Evolutionary conservation across 73 alveolate species (phyloP).

Genomic region (Paraurostyla sp.): DNA sequence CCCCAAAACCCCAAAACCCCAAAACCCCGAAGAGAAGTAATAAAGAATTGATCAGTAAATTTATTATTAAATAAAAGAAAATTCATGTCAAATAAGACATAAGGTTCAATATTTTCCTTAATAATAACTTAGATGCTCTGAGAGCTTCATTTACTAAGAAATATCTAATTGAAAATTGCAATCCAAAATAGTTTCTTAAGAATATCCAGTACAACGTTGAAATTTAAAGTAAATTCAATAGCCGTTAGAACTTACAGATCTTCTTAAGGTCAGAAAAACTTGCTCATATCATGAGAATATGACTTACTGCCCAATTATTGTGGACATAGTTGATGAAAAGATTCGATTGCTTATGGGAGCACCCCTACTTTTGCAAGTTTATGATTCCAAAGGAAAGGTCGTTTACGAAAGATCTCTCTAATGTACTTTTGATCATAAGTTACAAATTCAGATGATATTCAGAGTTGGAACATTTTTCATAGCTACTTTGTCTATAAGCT

Average conservation of each 20-base stretch:
- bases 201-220: slow-evolving; percentile 26
- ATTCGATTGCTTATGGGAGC: not conserved
- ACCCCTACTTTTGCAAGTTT: not conserved
- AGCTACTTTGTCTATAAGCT: slow-evolving; percentile 10
- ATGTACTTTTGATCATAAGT: not conserved
- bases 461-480: slow-evolving; percentile 35
- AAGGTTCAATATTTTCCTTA: not conserved
- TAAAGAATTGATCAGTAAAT: not conserved
- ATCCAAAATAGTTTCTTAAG: slow-evolving; percentile 18
- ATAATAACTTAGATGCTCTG: not conserved
- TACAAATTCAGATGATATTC: slow-evolving; percentile 27
- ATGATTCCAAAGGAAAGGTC: not conserved
- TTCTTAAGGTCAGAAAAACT: slow-evolving; percentile 25
- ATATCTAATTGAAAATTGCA: slow-evolving; percentile 4
- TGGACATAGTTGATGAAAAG: not conserved
- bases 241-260: slow-evolving; percentile 3
- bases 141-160: slow-evolving; percentile 23
- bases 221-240: not conserved
- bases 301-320: slow-evolving; percentile 30
- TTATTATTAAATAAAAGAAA: not conserved
- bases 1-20: too few relatives aligned
- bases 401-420: slow-evolving; percentile 10
- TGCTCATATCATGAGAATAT: slow-evolving; percentile 48
- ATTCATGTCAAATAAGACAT: not conserved
- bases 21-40: too few relatives aligned